Evolutionary conservation across 2,329 filamentous ascomycete genomes (phyloP), one percentile per base, ranked within the genome.

Genomic region (Aspergillus costaricaensis): DNA sequence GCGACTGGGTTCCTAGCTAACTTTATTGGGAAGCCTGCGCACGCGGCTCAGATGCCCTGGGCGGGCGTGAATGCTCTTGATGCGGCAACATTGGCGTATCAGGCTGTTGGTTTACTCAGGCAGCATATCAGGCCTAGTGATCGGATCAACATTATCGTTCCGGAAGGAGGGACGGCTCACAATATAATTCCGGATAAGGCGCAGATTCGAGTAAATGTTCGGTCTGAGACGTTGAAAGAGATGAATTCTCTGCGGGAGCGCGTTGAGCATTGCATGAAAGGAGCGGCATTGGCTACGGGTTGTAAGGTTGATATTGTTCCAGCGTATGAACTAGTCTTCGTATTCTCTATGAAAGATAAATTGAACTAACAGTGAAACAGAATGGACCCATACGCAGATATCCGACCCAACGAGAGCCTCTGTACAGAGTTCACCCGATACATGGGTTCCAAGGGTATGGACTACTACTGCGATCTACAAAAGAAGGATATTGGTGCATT

Each of bases 11-110:
- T 72, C 21, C 61, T 47, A 14, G 70, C 77, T 9, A 71, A 71
- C 59, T 81, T 80, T 62, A 65, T 63, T 3, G 84, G 85, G 1
- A 77, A 78, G 39, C 79, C 80, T 55, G 82, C 84, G 0, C 83
- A 86, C 66, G 83, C 83, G 0, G 83, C 79, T 0, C 77, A 78
- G 3, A 78, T 70, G 10, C 84, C 83, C 0, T 85, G 82, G 82
- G 72, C 81, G 8, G 84, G 84, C 0, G 77, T 81, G 64, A 86
- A 86, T 66, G 84, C 84, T 0, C 76, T 86, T 0, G 84, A 86
- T 62, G 83, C 83, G 0, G 70, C 83, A 9, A 73, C 85, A 5
- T 75, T 76, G 1, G 78, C 68, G 1, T 76, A 75, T 57, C 66
- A 67, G 56, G 68, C 65, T 47, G 66, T 86, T 6, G 80, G 80